A percentile compares a stretch with the other conserved stretches of the same genome.
These are phyloP conservation scores for Anisogramma anomala DNA, from an alignment of 2,329 filamentous ascomycete genomes.

Conservation along the genomic window DNA sequence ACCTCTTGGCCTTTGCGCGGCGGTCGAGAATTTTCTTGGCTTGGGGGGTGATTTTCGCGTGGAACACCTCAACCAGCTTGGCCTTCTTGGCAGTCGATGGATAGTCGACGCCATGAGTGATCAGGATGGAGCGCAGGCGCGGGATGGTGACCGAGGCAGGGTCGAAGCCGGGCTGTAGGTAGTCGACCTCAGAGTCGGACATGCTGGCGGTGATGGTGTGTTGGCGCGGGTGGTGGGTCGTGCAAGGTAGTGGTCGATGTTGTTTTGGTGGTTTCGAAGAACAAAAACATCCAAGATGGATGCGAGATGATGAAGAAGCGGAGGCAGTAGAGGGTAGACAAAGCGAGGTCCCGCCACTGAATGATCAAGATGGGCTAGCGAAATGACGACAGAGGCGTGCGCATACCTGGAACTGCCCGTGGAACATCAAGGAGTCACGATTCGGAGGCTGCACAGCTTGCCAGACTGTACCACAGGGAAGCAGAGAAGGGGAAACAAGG, in stretches of 20 bases:
- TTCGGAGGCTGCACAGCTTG: too few species aligned
- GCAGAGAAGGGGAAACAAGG: too few species aligned
- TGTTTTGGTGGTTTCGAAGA: neutral
- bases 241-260: neutral
- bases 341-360: too few species aligned
- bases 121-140: slow-evolving; percentile 78
- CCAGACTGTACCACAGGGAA: too few species aligned
- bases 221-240: too few species aligned
- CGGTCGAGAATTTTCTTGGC: slow-evolving; percentile 64
- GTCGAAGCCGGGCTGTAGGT: slow-evolving; percentile 80
- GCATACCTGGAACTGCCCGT: too few species aligned
- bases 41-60: slow-evolving; percentile 65
- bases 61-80: slow-evolving; percentile 76
- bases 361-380: too few species aligned
- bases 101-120: slow-evolving; percentile 77
- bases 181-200: slow-evolving; percentile 63
- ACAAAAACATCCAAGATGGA: neutral
- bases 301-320: too few species aligned
- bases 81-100: slow-evolving; percentile 84
- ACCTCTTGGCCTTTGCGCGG: slow-evolving; percentile 69
- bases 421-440: too few species aligned
- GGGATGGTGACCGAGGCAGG: slow-evolving; percentile 74
- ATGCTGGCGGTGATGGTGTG: slow-evolving; percentile 28
- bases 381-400: too few species aligned
- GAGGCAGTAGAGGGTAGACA: too few species aligned